A percentile compares a stretch with the other conserved stretches of the same genome.
These are phyloP conservation scores for Phytophthora meadii DNA, from an alignment of 352 stramenopile species.

Conservation along the genomic window DNA sequence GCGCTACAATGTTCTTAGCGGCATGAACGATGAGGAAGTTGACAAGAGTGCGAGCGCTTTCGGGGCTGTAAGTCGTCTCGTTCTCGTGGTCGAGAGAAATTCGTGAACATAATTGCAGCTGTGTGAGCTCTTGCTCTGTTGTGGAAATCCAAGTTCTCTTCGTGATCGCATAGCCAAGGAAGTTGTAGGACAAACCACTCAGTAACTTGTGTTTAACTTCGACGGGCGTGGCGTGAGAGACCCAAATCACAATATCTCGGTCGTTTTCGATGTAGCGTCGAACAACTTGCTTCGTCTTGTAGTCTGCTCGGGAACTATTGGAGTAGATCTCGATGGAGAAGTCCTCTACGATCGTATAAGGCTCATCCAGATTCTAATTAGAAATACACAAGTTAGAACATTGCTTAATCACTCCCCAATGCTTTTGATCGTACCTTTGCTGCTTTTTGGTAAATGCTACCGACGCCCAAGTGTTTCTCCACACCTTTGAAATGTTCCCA, in stretches of 20 bases:
- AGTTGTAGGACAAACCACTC: constrained; percentile 43
- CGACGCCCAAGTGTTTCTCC: constrained; percentile 37
- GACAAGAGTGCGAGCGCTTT: constrained; percentile 42
- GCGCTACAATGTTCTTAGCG: constrained; percentile 44
- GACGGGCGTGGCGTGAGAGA: constrained; percentile 51
- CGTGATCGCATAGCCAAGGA: constrained; percentile 67
- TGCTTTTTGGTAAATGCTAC: constrained; percentile 39
- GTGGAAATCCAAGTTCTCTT: constrained; percentile 36
- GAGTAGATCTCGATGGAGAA: constrained; percentile 61
- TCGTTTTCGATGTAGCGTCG: constrained; percentile 61
- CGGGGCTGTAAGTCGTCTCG: constrained; percentile 31
- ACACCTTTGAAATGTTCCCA: constrained; percentile 41
- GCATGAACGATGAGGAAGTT: constrained; percentile 54
- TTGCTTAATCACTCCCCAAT: neutral
- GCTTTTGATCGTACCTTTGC: constrained; percentile 17
- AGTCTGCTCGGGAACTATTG: constrained; percentile 55
- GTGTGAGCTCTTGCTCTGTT: constrained; percentile 31
- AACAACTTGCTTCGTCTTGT: constrained; percentile 63
- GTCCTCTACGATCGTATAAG: constrained; percentile 67
- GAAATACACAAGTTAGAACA: constrained; percentile 2
- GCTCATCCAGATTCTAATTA: constrained; percentile 36
- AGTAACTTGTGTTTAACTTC: constrained; percentile 56
- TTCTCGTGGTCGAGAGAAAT: constrained; percentile 52
- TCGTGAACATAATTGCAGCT: constrained; percentile 59
- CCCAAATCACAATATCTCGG: constrained; percentile 68